phyloP scores from a whole-genome alignment of 2,329 filamentous ascomycete genomes.

The Cephalotrichum gorgonifer region DNA sequence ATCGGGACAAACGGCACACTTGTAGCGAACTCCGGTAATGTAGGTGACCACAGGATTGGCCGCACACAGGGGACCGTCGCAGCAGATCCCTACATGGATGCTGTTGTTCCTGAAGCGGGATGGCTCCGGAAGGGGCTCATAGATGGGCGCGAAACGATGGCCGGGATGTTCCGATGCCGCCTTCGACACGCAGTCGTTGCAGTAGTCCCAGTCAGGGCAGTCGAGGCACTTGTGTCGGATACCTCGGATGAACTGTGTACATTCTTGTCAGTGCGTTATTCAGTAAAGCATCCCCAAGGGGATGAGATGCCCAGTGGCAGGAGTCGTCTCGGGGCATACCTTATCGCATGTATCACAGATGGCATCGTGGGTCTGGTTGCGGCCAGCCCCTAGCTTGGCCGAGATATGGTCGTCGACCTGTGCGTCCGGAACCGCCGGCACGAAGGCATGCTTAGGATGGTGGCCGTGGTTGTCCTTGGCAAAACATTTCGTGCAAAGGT shows the following conservation, averaged over 20 bases:
- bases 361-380: slow-evolving; percentile 73
- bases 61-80: slow-evolving; percentile 81
- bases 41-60: slow-evolving; percentile 44
- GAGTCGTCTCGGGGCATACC: slow-evolving; percentile 7
- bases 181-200: slow-evolving; percentile 60
- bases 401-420: slow-evolving; percentile 50
- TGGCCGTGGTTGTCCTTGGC: slow-evolving; percentile 71
- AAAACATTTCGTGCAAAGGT: slow-evolving; percentile 82
- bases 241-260: slow-evolving; percentile 56
- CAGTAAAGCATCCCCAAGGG: not conserved
- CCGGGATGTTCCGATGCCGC: slow-evolving; percentile 62
- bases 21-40: slow-evolving; percentile 84
- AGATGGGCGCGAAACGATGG: slow-evolving; percentile 85
- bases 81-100: slow-evolving; percentile 79
- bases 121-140: slow-evolving; percentile 48
- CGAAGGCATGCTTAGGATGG: slow-evolving; percentile 77
- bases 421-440: slow-evolving; percentile 53
- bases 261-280: not conserved
- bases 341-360: slow-evolving; percentile 92
- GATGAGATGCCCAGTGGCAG: not conserved
- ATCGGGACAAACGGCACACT: slow-evolving; percentile 93
- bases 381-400: slow-evolving; percentile 65
- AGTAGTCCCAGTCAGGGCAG: slow-evolving; percentile 98
- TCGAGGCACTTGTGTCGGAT: slow-evolving; percentile 93
- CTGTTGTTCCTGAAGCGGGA: slow-evolving; percentile 21